These are phyloP conservation scores for Crotalaria pallida DNA, from an alignment of 306 rosid genomes.

Conservation along the genomic window DNA sequence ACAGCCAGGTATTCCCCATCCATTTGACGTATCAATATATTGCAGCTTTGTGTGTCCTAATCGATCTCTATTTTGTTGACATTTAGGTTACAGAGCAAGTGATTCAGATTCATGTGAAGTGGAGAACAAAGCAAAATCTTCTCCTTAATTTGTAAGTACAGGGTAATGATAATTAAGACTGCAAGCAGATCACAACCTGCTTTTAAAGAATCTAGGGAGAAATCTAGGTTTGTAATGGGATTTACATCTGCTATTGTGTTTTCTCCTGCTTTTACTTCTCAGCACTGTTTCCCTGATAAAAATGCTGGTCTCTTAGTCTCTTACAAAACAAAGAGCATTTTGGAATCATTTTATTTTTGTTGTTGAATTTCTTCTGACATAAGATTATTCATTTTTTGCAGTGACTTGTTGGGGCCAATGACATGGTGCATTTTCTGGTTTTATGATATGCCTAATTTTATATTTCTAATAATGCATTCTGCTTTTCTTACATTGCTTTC, in stretches of 20 bases:
- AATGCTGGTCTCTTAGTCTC: neutral
- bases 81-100: slow-evolving; percentile 66
- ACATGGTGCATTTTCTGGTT: neutral
- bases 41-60: slow-evolving; percentile 14
- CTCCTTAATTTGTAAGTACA: slow-evolving; percentile 17
- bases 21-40: neutral
- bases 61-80: slow-evolving; percentile 11
- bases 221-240: neutral
- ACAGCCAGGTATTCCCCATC: slow-evolving; percentile 52
- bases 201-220: neutral
- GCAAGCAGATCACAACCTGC: neutral
- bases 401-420: neutral
- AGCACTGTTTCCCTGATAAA: neutral
- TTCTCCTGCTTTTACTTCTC: neutral
- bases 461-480: neutral
- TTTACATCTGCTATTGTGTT: neutral
- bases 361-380: neutral
- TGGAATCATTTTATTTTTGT: neutral
- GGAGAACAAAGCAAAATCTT: slow-evolving; percentile 29
- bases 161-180: slow-evolving; percentile 19
- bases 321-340: neutral
- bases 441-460: slow-evolving; percentile 1
- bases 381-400: slow-evolving; percentile 5
- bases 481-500: neutral
- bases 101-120: slow-evolving; percentile 66